These are phyloP conservation scores for Skeletonema grethae DNA, from an alignment of 108 stramenopile species.

Conservation along the genomic window DNA sequence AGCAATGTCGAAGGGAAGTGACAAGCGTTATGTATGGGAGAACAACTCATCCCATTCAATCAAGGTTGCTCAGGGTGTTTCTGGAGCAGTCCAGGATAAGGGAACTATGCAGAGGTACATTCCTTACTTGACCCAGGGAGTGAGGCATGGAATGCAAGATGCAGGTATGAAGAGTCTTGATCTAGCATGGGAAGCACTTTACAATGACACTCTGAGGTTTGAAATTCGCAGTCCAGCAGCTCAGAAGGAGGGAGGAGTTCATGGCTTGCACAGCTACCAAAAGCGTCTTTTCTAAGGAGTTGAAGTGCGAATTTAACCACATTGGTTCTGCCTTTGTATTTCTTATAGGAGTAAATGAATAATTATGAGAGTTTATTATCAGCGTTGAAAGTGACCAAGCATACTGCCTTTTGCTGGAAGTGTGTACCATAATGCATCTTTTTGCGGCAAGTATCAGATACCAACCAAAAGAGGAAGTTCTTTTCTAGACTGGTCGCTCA, in stretches of 20 bases:
- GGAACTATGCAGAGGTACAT: slow-evolving; percentile 96
- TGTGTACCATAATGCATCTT: no score
- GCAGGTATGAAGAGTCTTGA: slow-evolving; percentile 80
- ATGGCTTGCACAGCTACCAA: slow-evolving; percentile 97
- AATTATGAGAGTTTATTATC: background rate
- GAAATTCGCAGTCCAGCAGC: slow-evolving; percentile 99
- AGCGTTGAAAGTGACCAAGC: background rate
- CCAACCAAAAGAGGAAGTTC: no score
- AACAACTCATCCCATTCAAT: slow-evolving; percentile 79
- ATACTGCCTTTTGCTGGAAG: no score
- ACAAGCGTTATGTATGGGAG: slow-evolving; percentile 99
- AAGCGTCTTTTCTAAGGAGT: slow-evolving; percentile 82
- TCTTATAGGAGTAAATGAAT: slow-evolving; percentile 1
- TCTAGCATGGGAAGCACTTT: slow-evolving; percentile 78
- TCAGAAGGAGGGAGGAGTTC: slow-evolving; percentile 99
- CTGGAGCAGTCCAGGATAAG: slow-evolving; percentile 99
- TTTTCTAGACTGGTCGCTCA: no score
- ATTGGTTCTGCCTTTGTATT: background rate
- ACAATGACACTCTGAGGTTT: slow-evolving; percentile 83
- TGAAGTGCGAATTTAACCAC: background rate
- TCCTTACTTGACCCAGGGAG: slow-evolving; percentile 97
- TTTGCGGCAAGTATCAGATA: no score
- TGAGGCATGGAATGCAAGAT: slow-evolving; percentile 98
- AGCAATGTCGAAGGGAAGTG: slow-evolving; percentile 97
- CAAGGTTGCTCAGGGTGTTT: slow-evolving; percentile 99